phyloP scores from a whole-genome alignment of 192 early-diverging fungal species.

The Coemansia aciculifera region DNA sequence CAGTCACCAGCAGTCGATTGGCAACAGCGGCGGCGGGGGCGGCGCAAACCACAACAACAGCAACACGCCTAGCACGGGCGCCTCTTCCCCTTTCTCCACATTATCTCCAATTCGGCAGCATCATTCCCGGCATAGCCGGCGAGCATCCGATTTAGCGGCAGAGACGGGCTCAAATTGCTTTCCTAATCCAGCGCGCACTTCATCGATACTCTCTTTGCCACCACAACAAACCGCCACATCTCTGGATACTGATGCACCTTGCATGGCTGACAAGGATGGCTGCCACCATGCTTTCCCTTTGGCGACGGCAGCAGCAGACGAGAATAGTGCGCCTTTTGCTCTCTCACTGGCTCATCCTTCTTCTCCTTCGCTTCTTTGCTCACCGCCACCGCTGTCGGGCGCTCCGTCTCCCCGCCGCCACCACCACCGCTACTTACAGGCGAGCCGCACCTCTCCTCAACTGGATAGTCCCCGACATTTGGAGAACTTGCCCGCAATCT shows the following conservation, averaged over 20 bases:
- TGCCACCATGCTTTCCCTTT: neutral
- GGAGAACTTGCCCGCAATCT: neutral
- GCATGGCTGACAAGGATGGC: neutral
- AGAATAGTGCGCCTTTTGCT: conserved; percentile 8
- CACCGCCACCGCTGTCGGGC: neutral
- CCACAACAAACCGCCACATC: conserved; percentile 12
- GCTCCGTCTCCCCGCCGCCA: conserved; percentile 1
- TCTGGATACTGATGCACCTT: conserved; percentile 1
- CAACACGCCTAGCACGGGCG: neutral
- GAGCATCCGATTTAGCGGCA: conserved; percentile 7
- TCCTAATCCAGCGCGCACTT: conserved; percentile 5
- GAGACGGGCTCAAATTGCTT: neutral
- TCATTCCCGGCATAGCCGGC: conserved; percentile 5
- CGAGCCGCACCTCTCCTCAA: neutral
- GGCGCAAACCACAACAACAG: conserved; percentile 7
- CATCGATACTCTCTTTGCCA: neutral
- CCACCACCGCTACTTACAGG: neutral
- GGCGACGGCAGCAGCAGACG: neutral
- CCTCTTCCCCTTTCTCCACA: conserved; percentile 15
- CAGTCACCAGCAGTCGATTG: neutral
- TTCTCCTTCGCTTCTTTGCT: neutral
- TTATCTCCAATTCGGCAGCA: conserved; percentile 9
- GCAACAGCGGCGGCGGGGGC: neutral
- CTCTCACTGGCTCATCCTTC: neutral
- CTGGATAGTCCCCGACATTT: conserved; percentile 1